A percentile compares a stretch with the other conserved stretches of the same genome.
phyloP scores from a whole-genome alignment of 805 yeast genomes.

The Cephaloascus albidus region DNA sequence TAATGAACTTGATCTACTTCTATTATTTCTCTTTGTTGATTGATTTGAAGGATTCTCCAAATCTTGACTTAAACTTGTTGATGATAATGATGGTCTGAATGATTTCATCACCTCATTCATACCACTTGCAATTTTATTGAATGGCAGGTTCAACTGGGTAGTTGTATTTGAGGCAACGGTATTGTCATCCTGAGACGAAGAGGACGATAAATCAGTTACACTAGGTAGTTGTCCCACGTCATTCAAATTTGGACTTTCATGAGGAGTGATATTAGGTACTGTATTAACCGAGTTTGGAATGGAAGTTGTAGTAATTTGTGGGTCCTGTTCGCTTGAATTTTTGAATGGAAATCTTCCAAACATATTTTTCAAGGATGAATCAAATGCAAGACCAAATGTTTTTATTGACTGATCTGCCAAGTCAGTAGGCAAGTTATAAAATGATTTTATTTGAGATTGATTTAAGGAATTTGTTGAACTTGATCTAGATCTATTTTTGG shows the following conservation, averaged over 20 bases:
- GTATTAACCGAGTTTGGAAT: neutral
- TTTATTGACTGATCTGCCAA: slow-evolving; percentile 23
- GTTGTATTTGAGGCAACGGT: neutral
- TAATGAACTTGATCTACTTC: neutral
- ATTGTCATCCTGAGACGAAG: neutral
- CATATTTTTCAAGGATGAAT: slow-evolving; percentile 18
- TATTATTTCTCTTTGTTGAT: neutral
- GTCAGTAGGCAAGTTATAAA: slow-evolving; percentile 9
- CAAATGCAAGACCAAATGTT: slow-evolving; percentile 22
- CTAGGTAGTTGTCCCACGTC: no score
- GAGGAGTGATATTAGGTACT: neutral
- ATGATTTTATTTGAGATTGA: slow-evolving; percentile 5
- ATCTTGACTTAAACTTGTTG: neutral
- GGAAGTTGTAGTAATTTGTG: neutral
- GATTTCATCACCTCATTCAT: slow-evolving; percentile 24
- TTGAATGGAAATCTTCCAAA: slow-evolving; percentile 21
- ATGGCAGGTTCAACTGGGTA: no score
- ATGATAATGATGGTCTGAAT: slow-evolving; percentile 8
- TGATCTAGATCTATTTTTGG: neutral
- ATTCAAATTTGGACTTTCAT: no score
- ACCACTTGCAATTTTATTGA: slow-evolving; percentile 16
- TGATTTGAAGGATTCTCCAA: neutral
- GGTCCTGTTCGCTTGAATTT: slow-evolving; percentile 1
- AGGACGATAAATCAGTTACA: neutral
- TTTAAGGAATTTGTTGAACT: neutral